Conservation (phyloP, 1,284 basidiomycete species). For the Cryptococcus hybrid region DNA sequence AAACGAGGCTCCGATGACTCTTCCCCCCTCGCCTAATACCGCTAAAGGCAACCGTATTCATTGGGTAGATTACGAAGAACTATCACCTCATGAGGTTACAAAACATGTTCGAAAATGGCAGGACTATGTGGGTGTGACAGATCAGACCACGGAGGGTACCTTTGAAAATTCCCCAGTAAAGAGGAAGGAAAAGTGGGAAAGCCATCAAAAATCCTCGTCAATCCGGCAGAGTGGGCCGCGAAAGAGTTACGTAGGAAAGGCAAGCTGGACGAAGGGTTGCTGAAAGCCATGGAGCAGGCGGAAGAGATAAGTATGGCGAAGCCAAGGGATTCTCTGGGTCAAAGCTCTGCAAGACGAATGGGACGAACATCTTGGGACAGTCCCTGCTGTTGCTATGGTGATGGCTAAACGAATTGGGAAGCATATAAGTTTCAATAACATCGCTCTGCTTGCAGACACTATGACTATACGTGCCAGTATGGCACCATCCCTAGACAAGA, state of each 20-base stretch:
- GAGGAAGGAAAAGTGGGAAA: background rate
- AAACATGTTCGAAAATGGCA: slow-evolving; percentile 11
- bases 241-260: background rate
- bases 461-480: slow-evolving; percentile 1
- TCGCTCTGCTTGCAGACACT: background rate
- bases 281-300: slow-evolving; percentile 10
- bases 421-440: slow-evolving; percentile 3
- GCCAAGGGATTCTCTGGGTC: slow-evolving; percentile 3
- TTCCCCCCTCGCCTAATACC: slow-evolving; percentile 12
- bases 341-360: slow-evolving; percentile 10
- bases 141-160: slow-evolving; percentile 2
- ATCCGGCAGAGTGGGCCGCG: background rate
- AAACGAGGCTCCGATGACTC: slow-evolving; percentile 6
- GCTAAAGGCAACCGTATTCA: background rate
- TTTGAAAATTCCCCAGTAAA: background rate
- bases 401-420: slow-evolving; percentile 3
- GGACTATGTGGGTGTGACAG: slow-evolving; percentile 5
- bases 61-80: slow-evolving; percentile 10
- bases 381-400: slow-evolving; percentile 8
- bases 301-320: slow-evolving; percentile 9
- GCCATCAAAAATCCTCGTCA: background rate
- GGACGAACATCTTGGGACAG: slow-evolving; percentile 9
- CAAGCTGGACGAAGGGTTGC: background rate
- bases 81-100: slow-evolving; percentile 8
- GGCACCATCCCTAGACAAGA: background rate